Evolutionary conservation across 371 early-diverging fungal species (phyloP), one percentile per base, ranked within the genome.

Genomic region (Capillidium heterosporum): DNA sequence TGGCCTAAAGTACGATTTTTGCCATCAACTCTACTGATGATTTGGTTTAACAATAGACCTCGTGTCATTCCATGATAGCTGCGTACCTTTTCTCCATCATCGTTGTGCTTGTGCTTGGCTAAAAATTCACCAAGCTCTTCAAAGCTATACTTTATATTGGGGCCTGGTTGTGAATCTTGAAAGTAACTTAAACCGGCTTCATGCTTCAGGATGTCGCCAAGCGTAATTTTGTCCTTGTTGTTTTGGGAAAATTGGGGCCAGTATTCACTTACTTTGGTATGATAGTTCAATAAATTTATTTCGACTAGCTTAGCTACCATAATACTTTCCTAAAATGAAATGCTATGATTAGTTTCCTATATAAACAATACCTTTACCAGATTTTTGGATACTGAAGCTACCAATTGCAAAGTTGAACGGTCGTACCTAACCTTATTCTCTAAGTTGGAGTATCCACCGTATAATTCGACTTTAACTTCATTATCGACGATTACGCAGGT

Each of bases 221-320:
- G 35, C 0, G 80, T 80, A 1, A 86, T 84, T 57, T 84, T 67
- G 44, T 78, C 75, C 67, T 86, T 86, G 59, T 74, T 74, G 23
- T 80, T 80, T 58, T 75, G 73, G 1, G 73, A 83, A 63, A 86
- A 86, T 57, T 84, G 82, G 1, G 87, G 84, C 87, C 87, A 87
- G 59, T 80, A 80, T 8, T 66, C 67, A 7, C 73, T 53, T 29
- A 87, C 70, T 29, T 59, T 63, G 52, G 71, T 67, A 41, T 73
- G 63, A 60, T 80, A 81, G 11, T 68, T 59, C 11, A 87, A 51
- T 4, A 67, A 44, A 11, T 76, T 77, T 58, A 74, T 61, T 11
- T 78, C 77, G 5, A 84, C 78, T 23, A 84, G 60, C 23, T 73
- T 69, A 4, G 81, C 74, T 27, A 82, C 62, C 1, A 79, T 70